phyloP scores from a whole-genome alignment of 331 rosid species.

The Phaseolus coccineus region DNA sequence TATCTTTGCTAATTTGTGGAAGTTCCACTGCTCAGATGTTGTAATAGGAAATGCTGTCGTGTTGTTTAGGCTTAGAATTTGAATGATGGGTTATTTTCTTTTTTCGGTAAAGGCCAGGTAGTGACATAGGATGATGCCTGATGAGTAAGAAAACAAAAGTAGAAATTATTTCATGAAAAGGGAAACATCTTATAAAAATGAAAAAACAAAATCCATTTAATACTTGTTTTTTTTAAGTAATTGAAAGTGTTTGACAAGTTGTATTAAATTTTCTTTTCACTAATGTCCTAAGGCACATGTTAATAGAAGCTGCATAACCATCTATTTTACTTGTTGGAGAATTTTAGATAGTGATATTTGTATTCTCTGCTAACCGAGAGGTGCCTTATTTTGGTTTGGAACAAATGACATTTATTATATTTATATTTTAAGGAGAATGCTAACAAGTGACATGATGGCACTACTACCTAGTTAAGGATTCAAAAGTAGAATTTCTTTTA shows the following conservation, averaged over 20 bases:
- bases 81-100: background rate
- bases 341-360: conserved; percentile 11
- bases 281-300: background rate
- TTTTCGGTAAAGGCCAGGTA: background rate
- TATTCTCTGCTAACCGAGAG: background rate
- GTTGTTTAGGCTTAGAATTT: background rate
- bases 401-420: background rate
- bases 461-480: background rate
- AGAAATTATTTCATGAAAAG: background rate
- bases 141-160: background rate
- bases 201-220: background rate
- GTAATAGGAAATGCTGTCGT: background rate
- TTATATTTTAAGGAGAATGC: background rate
- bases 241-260: background rate
- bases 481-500: background rate
- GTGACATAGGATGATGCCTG: background rate
- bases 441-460: background rate
- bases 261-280: background rate
- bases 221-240: background rate
- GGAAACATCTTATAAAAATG: background rate
- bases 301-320: background rate
- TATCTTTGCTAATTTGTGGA: conserved; percentile 5
- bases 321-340: background rate
- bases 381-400: conserved; percentile 11
- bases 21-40: background rate